Percentiles rank a stretch among this genome's conserved stretches.
Evolutionary conservation across 1,284 basidiomycete species (phyloP).

Genomic region (Sphaerobolus stellatus): DNA sequence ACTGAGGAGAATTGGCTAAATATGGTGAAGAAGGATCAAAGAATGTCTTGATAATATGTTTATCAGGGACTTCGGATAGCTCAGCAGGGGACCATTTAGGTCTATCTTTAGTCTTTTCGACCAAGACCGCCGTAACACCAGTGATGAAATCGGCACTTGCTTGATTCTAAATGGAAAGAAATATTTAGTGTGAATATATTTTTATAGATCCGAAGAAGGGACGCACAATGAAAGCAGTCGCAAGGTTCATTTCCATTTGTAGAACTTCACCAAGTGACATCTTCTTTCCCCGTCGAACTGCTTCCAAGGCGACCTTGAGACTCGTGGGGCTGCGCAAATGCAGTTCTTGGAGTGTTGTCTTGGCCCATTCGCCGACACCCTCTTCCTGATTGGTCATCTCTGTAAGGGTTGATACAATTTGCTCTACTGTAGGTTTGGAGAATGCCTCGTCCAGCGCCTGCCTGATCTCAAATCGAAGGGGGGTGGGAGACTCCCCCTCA

Average conservation of each 20-base stretch:
- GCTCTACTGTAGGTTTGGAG: slow-evolving; percentile 62
- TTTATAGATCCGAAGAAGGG: slow-evolving; percentile 13
- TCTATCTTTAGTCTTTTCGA: slow-evolving; percentile 57
- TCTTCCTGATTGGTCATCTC: slow-evolving; percentile 43
- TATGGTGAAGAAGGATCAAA: slow-evolving; percentile 54
- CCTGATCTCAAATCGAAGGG: slow-evolving; percentile 65
- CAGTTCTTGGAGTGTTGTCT: slow-evolving; percentile 61
- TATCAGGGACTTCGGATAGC: slow-evolving; percentile 53
- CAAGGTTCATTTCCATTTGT: slow-evolving; percentile 80
- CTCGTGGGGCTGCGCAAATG: slow-evolving; percentile 84
- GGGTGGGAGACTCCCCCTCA: slow-evolving; percentile 53
- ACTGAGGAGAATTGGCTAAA: slow-evolving; percentile 46
- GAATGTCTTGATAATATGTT: slow-evolving; percentile 57
- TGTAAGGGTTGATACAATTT: slow-evolving; percentile 55
- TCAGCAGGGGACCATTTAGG: slow-evolving; percentile 68
- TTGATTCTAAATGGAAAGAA: slow-evolving; percentile 49
- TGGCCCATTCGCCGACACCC: slow-evolving; percentile 71
- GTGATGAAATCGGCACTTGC: slow-evolving; percentile 79
- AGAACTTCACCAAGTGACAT: slow-evolving; percentile 67
- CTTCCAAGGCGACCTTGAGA: slow-evolving; percentile 80
- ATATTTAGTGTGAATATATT: background rate
- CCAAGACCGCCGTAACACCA: slow-evolving; percentile 75
- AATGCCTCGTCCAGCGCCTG: slow-evolving; percentile 81
- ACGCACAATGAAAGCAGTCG: slow-evolving; percentile 78
- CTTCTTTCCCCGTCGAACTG: slow-evolving; percentile 68